phyloP scores from a whole-genome alignment of 225 moss, liverwort and hornwort species.

The Neckera pumila region DNA sequence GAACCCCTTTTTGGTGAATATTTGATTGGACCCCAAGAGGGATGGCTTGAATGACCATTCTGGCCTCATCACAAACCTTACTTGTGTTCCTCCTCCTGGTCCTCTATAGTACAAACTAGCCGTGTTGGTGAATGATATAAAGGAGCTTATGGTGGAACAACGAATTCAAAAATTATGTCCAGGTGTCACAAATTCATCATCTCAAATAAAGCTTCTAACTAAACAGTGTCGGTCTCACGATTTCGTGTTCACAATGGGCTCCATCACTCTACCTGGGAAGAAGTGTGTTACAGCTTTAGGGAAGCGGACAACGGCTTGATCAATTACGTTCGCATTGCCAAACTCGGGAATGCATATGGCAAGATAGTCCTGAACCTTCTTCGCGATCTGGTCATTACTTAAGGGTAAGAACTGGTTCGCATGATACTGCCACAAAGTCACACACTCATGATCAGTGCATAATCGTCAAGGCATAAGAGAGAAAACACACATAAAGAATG shows the following conservation, averaged over 20 bases:
- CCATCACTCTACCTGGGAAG: conserved; percentile 58
- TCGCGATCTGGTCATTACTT: conserved; percentile 75
- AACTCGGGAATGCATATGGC: conserved; percentile 73
- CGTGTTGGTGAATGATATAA: not conserved
- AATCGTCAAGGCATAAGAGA: not conserved
- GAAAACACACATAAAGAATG: not conserved
- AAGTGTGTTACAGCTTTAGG: conserved; percentile 89
- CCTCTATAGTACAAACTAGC: not conserved
- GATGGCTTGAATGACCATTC: not conserved
- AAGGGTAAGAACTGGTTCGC: conserved; percentile 92
- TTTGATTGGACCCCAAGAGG: not conserved
- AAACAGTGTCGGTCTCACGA: not conserved
- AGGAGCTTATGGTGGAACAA: not conserved
- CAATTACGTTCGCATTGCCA: conserved; percentile 51
- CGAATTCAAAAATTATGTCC: not conserved
- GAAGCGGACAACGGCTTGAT: conserved; percentile 81
- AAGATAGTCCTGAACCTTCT: conserved; percentile 73
- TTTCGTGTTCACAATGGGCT: not conserved
- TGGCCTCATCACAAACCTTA: not conserved
- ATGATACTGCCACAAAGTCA: conserved; percentile 58
- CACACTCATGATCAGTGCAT: not conserved
- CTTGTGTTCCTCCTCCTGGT: not conserved
- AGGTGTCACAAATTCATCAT: not conserved
- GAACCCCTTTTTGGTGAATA: not conserved
- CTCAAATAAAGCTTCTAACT: not conserved